Evolutionary conservation across 371 early-diverging fungal species (phyloP), one percentile per base, ranked within the genome.

Genomic region (Chytridium lagenaria): DNA sequence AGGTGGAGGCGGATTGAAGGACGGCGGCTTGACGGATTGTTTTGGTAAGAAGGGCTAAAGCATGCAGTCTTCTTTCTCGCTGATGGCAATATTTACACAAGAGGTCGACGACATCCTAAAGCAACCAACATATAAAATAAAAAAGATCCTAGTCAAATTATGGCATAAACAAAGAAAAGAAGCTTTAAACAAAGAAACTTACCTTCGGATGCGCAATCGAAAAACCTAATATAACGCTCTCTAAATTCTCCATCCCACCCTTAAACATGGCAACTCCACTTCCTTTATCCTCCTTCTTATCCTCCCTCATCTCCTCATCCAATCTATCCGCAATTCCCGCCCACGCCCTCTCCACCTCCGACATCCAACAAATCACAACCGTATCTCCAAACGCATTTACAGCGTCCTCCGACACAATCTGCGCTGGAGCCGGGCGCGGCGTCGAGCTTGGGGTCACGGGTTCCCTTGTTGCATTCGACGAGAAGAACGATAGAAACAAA

Each of bases 21-120:
- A 55, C 23, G 30, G 10, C 26, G 55, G 55, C 10, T 55, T 26
- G 5, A 23, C 16, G 30, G 26, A 28, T 55, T 7, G 55, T 16
- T 28, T 55, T 55, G 55, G 19, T 26, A 16, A 55, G 26, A 10
- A 55, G 55, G 16, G 55, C 55, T 26, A 55, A 26, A 10, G 55
- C 55, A 28, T 55, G 55, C 55, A 55, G 30, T 26, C 55, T 16
- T 55, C 23, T 7, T 28, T 55, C 55, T 26, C 26, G 10, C 26
- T 55, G 55, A 5, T 16, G 26, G 55, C 55, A 55, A 55, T 23
- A 55, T 16, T 28, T 26, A 23, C 10, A 26, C 7, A 55, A 7
- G 10, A 55, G 55, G 26, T 7, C 30, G 55, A 55, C 55, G 55
- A 55, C 10, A 7, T 55, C 55, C 55, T 55, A 55, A 55, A 55